Evolutionary conservation across 164 flowering plant genomes (phyloP), one percentile per base, ranked within the genome.

Genomic region (Vitis amurensis): DNA sequence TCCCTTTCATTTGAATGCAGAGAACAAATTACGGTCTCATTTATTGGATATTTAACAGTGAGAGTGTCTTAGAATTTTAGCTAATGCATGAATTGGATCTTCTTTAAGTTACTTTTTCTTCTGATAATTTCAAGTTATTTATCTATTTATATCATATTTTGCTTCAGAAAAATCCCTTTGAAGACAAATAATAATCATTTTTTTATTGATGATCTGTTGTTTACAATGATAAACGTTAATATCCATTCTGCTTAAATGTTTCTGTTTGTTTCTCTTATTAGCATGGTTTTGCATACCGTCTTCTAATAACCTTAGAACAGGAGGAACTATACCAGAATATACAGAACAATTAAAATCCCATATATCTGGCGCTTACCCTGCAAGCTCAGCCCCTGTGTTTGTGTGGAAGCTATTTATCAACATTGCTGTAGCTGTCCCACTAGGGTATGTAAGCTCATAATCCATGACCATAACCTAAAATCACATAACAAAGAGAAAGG

Each of bases 391-490:
- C 76, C 98, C 99, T 16, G 89, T 63, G 76, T 73, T 82, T 73
- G 99, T 95, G 80, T 95, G 99, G 70, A 95, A 95, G 74, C 99
- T 93, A 75, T 95, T 95, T 27, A 95, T 95, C 79, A 95, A 74
- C 97, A 90, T 87, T 53, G 98, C 99, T 16, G 99, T 95, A 55
- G 98, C 99, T 47, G 99, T 95, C 57, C 98, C 99, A 79, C 99
- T 93, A 11, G 99, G 99, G 72, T 91, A 95, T 27, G 98, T 93
- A 68, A 95, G 97, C 80, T 91, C 90, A 82, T 90, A 91, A 68
- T 91, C 97, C 88, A 95, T 60, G 60, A 93, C 91, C 98, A 93
- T 93, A 64, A 93, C 88, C 99, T 95, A 74, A 60, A 23, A 58
- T 6, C 31, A 71, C 3, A 29, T 12, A 47, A 59, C 11, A 47